Percentiles rank a stretch among this genome's conserved stretches.
Conservation (phyloP, 345 rosid genomes). For the Murraya paniculata region DNA sequence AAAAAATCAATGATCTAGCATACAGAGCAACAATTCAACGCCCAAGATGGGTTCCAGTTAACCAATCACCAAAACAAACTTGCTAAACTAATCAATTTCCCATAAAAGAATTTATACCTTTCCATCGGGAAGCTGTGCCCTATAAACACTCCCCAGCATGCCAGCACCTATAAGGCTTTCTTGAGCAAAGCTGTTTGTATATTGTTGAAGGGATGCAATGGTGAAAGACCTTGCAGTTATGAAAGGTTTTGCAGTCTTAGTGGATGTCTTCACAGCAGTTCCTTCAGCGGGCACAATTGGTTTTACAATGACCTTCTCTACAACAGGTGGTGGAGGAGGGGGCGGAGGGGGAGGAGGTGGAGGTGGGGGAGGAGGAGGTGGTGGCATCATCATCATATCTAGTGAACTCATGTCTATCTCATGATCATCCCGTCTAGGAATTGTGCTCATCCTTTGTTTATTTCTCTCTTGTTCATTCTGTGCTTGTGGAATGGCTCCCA, state of each 20-base stretch:
- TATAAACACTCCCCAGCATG: slow-evolving; percentile 91
- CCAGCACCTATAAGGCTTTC: slow-evolving; percentile 86
- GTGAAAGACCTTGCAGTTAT: slow-evolving; percentile 75
- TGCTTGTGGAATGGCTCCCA: slow-evolving; percentile 48
- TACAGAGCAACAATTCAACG: not conserved
- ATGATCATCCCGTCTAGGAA: slow-evolving; percentile 44
- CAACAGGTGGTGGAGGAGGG: slow-evolving; percentile 44
- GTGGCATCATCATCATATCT: slow-evolving; percentile 40
- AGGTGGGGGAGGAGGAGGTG: slow-evolving; percentile 42
- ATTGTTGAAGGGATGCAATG: slow-evolving; percentile 94
- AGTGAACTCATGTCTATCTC: slow-evolving; percentile 53
- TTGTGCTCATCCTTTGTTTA: slow-evolving; percentile 26
- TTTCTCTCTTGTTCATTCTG: slow-evolving; percentile 44
- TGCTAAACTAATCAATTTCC: slow-evolving; percentile 1
- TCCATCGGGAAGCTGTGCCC: slow-evolving; percentile 78
- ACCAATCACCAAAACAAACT: slow-evolving; percentile 1
- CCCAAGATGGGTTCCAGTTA: not conserved
- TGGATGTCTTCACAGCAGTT: slow-evolving; percentile 42
- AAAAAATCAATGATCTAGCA: not conserved
- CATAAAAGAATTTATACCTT: slow-evolving; percentile 48
- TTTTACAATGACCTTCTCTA: slow-evolving; percentile 50
- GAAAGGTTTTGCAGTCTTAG: slow-evolving; percentile 32
- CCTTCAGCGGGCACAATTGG: slow-evolving; percentile 53
- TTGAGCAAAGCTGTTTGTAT: slow-evolving; percentile 92
- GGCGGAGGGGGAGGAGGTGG: slow-evolving; percentile 45